These are phyloP conservation scores for Trametes pubescens DNA, from an alignment of 1,284 basidiomycete genomes.

Conservation along the genomic window DNA sequence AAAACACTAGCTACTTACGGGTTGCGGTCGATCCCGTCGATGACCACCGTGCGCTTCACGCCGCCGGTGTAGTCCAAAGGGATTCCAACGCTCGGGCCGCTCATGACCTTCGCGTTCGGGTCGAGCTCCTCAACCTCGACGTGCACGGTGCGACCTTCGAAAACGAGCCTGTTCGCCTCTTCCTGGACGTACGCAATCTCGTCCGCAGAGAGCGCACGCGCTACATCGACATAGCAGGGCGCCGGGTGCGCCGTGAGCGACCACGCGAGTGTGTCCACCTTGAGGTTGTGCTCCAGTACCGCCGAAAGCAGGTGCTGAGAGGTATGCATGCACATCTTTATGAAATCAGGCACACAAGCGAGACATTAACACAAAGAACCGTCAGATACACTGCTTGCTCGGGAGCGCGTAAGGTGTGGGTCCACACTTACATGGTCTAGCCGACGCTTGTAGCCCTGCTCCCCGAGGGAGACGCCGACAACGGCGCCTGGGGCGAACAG, in stretches of 20 bases:
- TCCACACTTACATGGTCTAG: constrained; percentile 75
- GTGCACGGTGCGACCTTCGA: constrained; percentile 67
- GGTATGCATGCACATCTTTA: constrained; percentile 84
- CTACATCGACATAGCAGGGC: constrained; percentile 83
- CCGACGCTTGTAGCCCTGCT: constrained; percentile 73
- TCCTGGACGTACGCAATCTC: constrained; percentile 73
- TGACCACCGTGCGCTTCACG: constrained; percentile 82
- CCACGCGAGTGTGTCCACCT: constrained; percentile 87
- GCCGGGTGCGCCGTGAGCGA: constrained; percentile 73
- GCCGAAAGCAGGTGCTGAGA: constrained; percentile 88
- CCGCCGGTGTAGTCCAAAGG: constrained; percentile 79
- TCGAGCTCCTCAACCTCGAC: constrained; percentile 76
- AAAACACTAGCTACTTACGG: constrained; percentile 55
- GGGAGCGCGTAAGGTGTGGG: neutral
- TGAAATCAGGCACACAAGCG: neutral
- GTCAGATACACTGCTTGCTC: constrained; percentile 9
- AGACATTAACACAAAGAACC: neutral
- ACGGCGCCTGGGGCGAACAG: constrained; percentile 59
- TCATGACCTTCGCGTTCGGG: constrained; percentile 50
- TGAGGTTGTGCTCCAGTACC: constrained; percentile 71
- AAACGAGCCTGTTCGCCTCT: constrained; percentile 71
- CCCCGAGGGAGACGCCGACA: constrained; percentile 65
- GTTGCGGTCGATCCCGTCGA: constrained; percentile 83
- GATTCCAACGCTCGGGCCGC: constrained; percentile 62
- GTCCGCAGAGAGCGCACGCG: constrained; percentile 68